Evolutionary conservation across 495 filamentous ascomycete genomes (phyloP).

Genomic region (Bombardia bombarda): DNA sequence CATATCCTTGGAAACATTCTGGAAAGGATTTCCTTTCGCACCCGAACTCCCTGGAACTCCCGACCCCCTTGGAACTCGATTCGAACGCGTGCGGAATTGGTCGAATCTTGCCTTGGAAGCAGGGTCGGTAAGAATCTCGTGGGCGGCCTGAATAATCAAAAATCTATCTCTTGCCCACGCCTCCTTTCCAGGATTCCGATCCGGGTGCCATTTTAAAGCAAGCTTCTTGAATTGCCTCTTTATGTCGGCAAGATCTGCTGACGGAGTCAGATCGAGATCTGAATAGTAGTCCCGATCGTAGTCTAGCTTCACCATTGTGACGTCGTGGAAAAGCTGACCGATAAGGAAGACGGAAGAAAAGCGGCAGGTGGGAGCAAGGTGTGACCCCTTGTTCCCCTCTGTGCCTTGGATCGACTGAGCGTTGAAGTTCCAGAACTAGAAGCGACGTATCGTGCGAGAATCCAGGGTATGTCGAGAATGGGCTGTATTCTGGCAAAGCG

Average conservation of each 20-base stretch:
- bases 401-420: background rate
- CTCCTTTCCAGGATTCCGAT: constrained; percentile 80
- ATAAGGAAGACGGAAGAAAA: background rate
- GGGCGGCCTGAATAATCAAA: constrained; percentile 74
- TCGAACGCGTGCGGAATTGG: constrained; percentile 44
- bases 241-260: constrained; percentile 61
- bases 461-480: background rate
- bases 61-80: constrained; percentile 31
- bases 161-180: constrained; percentile 71
- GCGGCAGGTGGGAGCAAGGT: background rate
- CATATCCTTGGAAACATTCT: constrained; percentile 33
- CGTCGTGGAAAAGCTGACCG: constrained; percentile 1
- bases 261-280: constrained; percentile 61
- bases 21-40: constrained; percentile 45
- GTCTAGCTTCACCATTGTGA: constrained; percentile 69
- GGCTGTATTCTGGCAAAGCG: background rate
- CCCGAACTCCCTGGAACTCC: constrained; percentile 38
- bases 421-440: background rate
- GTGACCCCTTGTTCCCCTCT: background rate
- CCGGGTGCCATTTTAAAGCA: constrained; percentile 83
- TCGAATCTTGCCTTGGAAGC: constrained; percentile 67
- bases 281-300: constrained; percentile 75
- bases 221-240: constrained; percentile 83
- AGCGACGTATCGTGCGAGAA: too few species aligned
- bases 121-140: constrained; percentile 72